Percentiles rank a stretch among this genome's conserved stretches.
phyloP scores from a whole-genome alignment of 225 moss, liverwort and hornwort genomes.

The Physcomitrium patens region DNA sequence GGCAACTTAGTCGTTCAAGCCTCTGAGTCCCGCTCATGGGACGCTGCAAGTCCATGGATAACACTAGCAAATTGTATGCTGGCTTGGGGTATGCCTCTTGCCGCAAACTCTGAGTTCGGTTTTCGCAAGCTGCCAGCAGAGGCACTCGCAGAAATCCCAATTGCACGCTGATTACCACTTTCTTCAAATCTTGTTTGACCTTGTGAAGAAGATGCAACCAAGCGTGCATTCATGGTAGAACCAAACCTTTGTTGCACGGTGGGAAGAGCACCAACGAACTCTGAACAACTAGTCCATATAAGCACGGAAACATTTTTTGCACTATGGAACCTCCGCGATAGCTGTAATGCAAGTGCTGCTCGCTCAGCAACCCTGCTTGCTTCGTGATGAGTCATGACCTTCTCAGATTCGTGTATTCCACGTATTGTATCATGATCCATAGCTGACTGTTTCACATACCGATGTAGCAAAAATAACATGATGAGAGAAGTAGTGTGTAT shows the following conservation, averaged over 20 bases:
- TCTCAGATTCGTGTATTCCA: slow-evolving; percentile 80
- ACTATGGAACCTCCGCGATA: slow-evolving; percentile 77
- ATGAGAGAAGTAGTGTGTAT: slow-evolving; percentile 5
- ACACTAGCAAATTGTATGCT: too few species aligned
- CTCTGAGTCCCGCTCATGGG: too few species aligned
- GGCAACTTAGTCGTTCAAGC: too few species aligned
- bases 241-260: slow-evolving; percentile 74
- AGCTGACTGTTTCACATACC: slow-evolving; percentile 67
- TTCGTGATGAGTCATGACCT: slow-evolving; percentile 74
- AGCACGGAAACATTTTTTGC: slow-evolving; percentile 79
- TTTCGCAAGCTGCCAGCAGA: slow-evolving; percentile 76
- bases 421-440: slow-evolving; percentile 99
- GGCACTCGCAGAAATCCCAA: slow-evolving; percentile 59
- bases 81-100: too few species aligned
- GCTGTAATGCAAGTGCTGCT: slow-evolving; percentile 79
- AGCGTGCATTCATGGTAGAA: slow-evolving; percentile 65
- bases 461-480: slow-evolving; percentile 16
- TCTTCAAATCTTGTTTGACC: slow-evolving; percentile 39
- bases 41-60: too few species aligned
- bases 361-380: slow-evolving; percentile 82
- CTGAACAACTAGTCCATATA: slow-evolving; percentile 94
- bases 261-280: slow-evolving; percentile 83
- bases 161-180: slow-evolving; percentile 31
- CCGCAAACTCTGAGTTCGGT: too few species aligned
- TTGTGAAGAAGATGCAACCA: slow-evolving; percentile 44